Conservation (phyloP, 176 grass and related monocot species). For the sorghum (Sorghum bicolor) region Sorghum_bicolor_NCBIv3 NC_012873.2:50569001-50569500, state of each 20-base stretch:
- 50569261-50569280: background rate
- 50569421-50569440: slow-evolving; percentile 90
- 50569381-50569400: slow-evolving; percentile 31
- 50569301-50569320: background rate
- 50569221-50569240: background rate
- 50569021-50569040: slow-evolving; percentile 35
- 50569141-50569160: background rate
- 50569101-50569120: slow-evolving; percentile 50
- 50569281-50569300: background rate
- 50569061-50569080: slow-evolving; percentile 17
- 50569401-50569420: slow-evolving; percentile 64
- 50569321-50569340: background rate
- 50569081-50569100: slow-evolving; percentile 68
- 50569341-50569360: background rate
- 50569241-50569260: background rate
- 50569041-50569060: slow-evolving; percentile 11
- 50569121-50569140: background rate
- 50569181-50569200: slow-evolving; percentile 12
- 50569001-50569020: slow-evolving; percentile 24
- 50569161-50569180: background rate
- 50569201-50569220: slow-evolving; percentile 5
- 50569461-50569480: slow-evolving; percentile 75
- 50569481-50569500: slow-evolving; percentile 80
- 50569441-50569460: slow-evolving; percentile 45
- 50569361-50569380: slow-evolving; percentile 4